Base-by-base conservation (phyloP, 2,329 filamentous ascomycete species). In the Geosmithia putterillii region DNA sequence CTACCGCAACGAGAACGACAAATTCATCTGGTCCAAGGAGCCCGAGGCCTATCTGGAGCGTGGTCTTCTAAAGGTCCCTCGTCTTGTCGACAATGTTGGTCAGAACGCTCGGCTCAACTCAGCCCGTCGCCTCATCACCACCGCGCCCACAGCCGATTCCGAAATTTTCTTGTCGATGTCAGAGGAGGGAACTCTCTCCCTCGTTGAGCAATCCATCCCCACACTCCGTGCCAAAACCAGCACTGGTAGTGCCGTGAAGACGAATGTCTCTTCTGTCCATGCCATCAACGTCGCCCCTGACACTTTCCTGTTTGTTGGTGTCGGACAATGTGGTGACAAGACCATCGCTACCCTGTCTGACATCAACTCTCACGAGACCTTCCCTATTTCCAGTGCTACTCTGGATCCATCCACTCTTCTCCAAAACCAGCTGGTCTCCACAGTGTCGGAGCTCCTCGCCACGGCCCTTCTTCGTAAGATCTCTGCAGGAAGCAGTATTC, bases 11-110 rank as follows among this genome's bases (percentile, higher is more conserved):
- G 23, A 38, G 34, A 21, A 35, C 34, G 38, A 44, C 32, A 9
- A n/a, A 8, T 17, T 48, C 17, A 21, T 48, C 39, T 48, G 46
- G 46, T 46, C 44, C 21, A 46, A 44, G 42, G 46, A 48, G 38
- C 42, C 39, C 4, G 46, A 48, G 42, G 28, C 42, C 17, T 46
- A 44, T 36, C 32, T 46, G n/a, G 20, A 48, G 1, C 19, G 36
- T 10, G 45, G 45, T 20, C 19, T 40, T 36, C 25, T 47, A 21
- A 42, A 40, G 40, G 32, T 47, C 32, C 45, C 43, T 17, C 45
- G 45, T 20, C n/a, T 45, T 9, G 22, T 44, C 10, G 18, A 15
- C 23, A 38, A 43, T 18, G 15, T 28, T 18, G 25, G 25, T 18
- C 42, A 39, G 37, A 47, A 47, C 32, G 42, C 45, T 17, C 23